These are phyloP conservation scores for Luffa aegyptiaca DNA, from an alignment of 306 rosid genomes.

Conservation along the genomic window DNA sequence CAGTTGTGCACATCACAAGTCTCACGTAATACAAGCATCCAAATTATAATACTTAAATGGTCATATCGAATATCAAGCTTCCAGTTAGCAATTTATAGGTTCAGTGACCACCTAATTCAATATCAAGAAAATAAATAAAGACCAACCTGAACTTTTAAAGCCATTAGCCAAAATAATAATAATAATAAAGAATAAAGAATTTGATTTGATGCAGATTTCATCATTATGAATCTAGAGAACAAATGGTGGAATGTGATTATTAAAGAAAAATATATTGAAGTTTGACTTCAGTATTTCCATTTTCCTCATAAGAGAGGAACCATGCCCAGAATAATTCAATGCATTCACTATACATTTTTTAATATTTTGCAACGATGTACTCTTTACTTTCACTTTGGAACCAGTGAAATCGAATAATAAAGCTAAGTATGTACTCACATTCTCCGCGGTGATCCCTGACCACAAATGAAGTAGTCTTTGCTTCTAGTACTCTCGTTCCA, in stretches of 20 bases:
- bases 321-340: not conserved
- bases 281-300: not conserved
- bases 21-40: not conserved
- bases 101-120: not conserved
- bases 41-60: not conserved
- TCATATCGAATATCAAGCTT: not conserved
- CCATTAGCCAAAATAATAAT: not conserved
- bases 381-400: not conserved
- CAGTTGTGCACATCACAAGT: not conserved
- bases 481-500: constrained; percentile 66
- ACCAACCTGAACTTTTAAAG: not conserved
- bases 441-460: constrained; percentile 99
- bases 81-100: not conserved
- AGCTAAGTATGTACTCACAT: constrained; percentile 58
- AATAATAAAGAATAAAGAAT: not conserved
- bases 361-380: not conserved
- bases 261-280: constrained; percentile 9
- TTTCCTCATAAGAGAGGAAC: not conserved
- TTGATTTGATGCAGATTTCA: not conserved
- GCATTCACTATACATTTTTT: not conserved
- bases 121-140: not conserved
- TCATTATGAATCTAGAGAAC: not conserved
- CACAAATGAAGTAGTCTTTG: constrained; percentile 78
- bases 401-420: not conserved
- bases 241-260: not conserved